phyloP scores from a whole-genome alignment of 169 alveolate genomes.

The Eimeria tenella region DNA sequence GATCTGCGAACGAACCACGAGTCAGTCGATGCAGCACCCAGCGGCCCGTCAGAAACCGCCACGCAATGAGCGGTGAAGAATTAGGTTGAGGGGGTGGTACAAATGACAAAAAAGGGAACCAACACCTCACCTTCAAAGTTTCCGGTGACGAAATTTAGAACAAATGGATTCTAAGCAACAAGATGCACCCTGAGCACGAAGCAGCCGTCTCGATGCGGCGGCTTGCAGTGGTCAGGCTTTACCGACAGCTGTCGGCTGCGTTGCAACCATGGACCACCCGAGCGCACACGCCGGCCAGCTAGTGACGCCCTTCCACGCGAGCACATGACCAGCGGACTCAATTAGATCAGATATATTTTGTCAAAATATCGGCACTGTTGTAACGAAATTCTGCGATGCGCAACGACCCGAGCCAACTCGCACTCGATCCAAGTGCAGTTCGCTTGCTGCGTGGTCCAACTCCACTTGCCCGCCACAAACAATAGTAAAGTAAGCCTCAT shows the following conservation, averaged over 20 bases:
- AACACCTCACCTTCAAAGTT: not conserved
- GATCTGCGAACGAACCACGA: not conserved
- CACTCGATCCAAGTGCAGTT: too few relatives aligned
- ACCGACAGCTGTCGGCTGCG: constrained; percentile 71
- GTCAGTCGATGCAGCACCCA: constrained; percentile 61
- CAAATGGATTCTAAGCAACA: not conserved
- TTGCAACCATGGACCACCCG: not conserved
- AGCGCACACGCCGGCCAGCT: constrained; percentile 1
- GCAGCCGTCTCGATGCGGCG: constrained; percentile 37
- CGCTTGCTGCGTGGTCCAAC: too few relatives aligned
- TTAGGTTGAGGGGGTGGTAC: constrained; percentile 4
- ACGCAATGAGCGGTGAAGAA: constrained; percentile 4
- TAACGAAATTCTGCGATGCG: too few relatives aligned
- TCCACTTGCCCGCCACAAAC: too few relatives aligned
- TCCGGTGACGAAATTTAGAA: constrained; percentile 12
- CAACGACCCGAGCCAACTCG: too few relatives aligned
- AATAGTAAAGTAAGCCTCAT: too few relatives aligned
- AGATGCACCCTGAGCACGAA: not conserved
- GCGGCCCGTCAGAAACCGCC: constrained; percentile 33
- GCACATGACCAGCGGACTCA: not conserved
- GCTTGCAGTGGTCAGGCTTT: constrained; percentile 59
- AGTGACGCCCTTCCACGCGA: not conserved
- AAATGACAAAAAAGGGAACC: not conserved
- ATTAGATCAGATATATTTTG: too few relatives aligned
- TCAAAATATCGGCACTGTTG: too few relatives aligned